A percentile compares a stretch with the other conserved stretches of the same genome.
phyloP scores from a whole-genome alignment of 768 basidiomycete species.

The Leccinum fibrillosum region DNA sequence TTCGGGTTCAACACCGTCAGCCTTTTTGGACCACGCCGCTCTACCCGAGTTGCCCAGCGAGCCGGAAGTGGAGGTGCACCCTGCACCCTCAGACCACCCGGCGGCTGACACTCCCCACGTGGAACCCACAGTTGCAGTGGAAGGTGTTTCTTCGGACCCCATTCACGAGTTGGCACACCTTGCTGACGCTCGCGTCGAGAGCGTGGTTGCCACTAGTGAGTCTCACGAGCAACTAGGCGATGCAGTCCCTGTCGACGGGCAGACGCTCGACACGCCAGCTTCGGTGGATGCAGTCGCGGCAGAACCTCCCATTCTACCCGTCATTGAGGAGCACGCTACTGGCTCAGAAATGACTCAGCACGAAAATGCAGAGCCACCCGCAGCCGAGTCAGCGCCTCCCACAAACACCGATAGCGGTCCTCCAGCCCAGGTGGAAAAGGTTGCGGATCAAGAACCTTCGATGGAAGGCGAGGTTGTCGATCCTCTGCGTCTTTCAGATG shows the following conservation, averaged over 20 bases:
- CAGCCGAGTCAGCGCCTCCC: constrained; percentile 10
- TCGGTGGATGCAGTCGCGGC: constrained; percentile 3
- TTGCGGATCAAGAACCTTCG: constrained; percentile 7
- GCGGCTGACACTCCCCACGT: constrained; percentile 16
- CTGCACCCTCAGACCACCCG: constrained; percentile 15
- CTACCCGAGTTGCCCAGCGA: constrained; percentile 5
- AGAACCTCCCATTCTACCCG: constrained; percentile 1
- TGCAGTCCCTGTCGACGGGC: not conserved
- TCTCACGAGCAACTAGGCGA: constrained; percentile 15
- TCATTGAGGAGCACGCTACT: constrained; percentile 4
- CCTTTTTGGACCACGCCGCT: constrained; percentile 6
- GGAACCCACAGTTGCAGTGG: constrained; percentile 11
- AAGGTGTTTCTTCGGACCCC: constrained; percentile 6
- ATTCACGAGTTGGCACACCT: constrained; percentile 5
- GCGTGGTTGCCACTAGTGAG: constrained; percentile 16
- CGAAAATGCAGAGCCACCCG: constrained; percentile 6
- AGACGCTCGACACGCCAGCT: constrained; percentile 5
- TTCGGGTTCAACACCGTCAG: not conserved
- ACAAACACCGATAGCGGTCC: not conserved
- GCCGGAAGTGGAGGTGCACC: constrained; percentile 10
- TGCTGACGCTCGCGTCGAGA: constrained; percentile 7
- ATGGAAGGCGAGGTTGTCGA: constrained; percentile 27
- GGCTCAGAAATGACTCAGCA: constrained; percentile 10
- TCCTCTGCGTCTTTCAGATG: constrained; percentile 62
- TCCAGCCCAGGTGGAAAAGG: constrained; percentile 9